Conservation (phyloP, 768 basidiomycete species). For the Chalciporus chontae region DNA sequence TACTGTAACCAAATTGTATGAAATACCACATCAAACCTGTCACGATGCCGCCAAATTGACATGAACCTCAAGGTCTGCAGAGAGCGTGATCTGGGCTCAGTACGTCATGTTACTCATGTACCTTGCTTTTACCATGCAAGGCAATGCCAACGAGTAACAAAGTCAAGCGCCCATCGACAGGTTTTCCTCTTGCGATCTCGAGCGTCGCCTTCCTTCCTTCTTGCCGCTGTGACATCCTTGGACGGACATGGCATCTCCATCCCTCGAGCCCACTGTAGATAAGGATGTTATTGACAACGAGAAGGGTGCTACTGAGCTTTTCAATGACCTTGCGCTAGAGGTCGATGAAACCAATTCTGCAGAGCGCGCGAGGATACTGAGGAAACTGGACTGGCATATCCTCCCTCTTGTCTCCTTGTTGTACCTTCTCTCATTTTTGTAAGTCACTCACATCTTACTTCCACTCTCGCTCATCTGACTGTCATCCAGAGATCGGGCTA, state of each 20-base stretch:
- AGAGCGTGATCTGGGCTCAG: too few relatives aligned
- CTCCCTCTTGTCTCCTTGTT: constrained; percentile 43
- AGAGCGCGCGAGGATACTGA: constrained; percentile 30
- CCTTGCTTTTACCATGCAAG: too few relatives aligned
- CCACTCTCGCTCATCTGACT: neutral
- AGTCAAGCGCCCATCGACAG: neutral
- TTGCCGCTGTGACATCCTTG: neutral
- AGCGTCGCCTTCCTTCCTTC: neutral
- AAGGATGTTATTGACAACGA: constrained; percentile 6
- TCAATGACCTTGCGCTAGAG: neutral
- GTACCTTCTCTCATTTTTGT: constrained; percentile 47
- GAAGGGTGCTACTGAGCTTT: constrained; percentile 3
- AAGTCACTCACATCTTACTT: constrained; percentile 17
- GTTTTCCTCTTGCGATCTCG: neutral
- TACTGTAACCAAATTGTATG: too few relatives aligned
- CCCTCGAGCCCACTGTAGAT: constrained; percentile 10
- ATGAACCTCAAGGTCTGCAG: too few relatives aligned
- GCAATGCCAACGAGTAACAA: too few relatives aligned
- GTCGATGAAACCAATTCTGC: constrained; percentile 8
- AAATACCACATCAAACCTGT: too few relatives aligned
- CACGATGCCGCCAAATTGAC: too few relatives aligned
- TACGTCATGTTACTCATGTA: too few relatives aligned
- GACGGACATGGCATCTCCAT: constrained; percentile 16
- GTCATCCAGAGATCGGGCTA: constrained; percentile 40
- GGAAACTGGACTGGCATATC: constrained; percentile 44